Conservation (phyloP, 495 filamentous ascomycete genomes). For the Amorphotheca resinae region DNA sequence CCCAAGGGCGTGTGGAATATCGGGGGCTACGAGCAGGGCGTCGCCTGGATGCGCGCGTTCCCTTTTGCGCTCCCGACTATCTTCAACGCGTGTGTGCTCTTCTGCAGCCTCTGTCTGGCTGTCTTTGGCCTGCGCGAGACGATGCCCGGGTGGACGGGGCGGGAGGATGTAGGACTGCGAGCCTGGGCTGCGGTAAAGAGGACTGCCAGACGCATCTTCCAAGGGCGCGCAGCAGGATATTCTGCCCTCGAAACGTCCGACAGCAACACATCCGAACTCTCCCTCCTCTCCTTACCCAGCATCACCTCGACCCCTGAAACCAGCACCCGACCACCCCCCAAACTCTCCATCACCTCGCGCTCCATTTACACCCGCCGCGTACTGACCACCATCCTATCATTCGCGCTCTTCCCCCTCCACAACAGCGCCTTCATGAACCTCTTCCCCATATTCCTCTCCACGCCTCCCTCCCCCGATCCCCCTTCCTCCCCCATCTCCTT, state of each 20-base stretch:
- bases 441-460: constrained; percentile 60
- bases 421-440: constrained; percentile 64
- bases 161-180: constrained; percentile 20
- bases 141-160: constrained; percentile 22
- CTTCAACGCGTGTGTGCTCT: constrained; percentile 54
- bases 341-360: no score
- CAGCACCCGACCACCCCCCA: no score
- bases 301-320: no score
- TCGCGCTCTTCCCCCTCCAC: constrained; percentile 60
- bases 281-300: no score
- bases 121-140: constrained; percentile 57
- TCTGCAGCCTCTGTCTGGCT: constrained; percentile 39
- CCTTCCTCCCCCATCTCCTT: constrained; percentile 47
- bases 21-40: constrained; percentile 21
- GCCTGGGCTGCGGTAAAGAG: constrained; percentile 4
- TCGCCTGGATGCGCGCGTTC: constrained; percentile 52
- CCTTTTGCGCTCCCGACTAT: constrained; percentile 71
- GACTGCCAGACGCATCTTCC: no score
- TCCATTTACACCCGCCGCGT: no score
- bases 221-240: no score
- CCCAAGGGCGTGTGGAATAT: constrained; percentile 27
- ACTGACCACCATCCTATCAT: no score
- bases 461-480: constrained; percentile 40
- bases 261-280: no score
- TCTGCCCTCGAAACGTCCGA: no score